A percentile compares a stretch with the other conserved stretches of the same genome.
These are phyloP conservation scores for Gaultheria prostrata DNA, from an alignment of 148 eudicot species.

Conservation along the genomic window DNA sequence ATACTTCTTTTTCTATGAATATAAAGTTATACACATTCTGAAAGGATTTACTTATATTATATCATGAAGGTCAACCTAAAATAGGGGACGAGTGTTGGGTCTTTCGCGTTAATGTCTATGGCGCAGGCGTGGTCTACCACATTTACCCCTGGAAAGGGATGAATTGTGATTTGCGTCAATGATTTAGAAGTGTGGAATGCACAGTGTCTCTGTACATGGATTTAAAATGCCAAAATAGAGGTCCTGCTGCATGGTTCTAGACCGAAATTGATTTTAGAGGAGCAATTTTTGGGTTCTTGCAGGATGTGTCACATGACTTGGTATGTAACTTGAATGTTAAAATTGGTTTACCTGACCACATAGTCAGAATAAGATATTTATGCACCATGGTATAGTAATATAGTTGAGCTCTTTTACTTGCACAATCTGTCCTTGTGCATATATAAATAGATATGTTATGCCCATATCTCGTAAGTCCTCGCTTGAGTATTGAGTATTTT, in stretches of 20 bases:
- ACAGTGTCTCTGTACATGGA: neutral
- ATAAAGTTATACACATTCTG: neutral
- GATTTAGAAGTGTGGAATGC: neutral
- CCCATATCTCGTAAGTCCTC: neutral
- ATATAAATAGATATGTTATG: neutral
- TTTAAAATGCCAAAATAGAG: neutral
- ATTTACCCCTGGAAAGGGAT: neutral
- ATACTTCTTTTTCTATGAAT: neutral
- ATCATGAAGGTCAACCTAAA: neutral
- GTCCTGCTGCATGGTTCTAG: constrained; percentile 3
- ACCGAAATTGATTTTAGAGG: neutral
- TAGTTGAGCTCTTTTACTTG: neutral
- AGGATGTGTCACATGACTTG: neutral
- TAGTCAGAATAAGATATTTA: neutral
- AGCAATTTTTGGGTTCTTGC: neutral
- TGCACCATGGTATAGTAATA: neutral
- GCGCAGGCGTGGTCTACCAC: neutral
- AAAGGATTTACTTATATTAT: neutral
- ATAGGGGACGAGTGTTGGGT: neutral
- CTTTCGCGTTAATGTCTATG: neutral
- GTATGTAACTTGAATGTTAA: neutral
- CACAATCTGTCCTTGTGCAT: neutral
- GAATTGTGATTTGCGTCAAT: neutral
- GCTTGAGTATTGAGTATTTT: neutral
- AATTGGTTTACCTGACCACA: neutral